Conservation (phyloP, 2,329 filamentous ascomycete genomes). For the Colletotrichum sojae region DNA sequence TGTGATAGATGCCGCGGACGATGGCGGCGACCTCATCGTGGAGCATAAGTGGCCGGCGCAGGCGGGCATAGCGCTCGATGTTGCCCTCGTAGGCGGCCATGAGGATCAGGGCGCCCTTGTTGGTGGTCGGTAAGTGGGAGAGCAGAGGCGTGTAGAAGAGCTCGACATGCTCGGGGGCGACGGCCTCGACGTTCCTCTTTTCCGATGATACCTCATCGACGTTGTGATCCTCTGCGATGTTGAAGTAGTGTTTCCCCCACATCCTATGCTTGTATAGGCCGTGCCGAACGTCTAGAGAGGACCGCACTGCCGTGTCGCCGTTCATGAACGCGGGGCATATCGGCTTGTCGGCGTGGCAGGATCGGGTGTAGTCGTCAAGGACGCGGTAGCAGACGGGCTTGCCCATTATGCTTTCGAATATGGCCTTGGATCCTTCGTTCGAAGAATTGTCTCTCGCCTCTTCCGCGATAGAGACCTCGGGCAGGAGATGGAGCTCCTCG, state of each 20-base stretch:
- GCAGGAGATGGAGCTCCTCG: conserved; percentile 53
- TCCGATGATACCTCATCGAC: conserved; percentile 43
- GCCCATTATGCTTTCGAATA: conserved; percentile 52
- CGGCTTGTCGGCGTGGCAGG: conserved; percentile 36
- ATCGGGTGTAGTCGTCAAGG: conserved; percentile 54
- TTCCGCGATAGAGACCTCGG: conserved; percentile 56
- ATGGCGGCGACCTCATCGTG: conserved; percentile 46
- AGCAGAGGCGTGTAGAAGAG: conserved; percentile 51
- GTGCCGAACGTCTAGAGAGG: conserved; percentile 10
- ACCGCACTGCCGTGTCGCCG: conserved; percentile 52
- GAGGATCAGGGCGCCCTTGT: conserved; percentile 56
- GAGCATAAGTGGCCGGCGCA: conserved; percentile 48
- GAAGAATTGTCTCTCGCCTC: conserved; percentile 50
- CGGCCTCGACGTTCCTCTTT: conserved; percentile 36
- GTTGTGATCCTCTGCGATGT: conserved; percentile 50
- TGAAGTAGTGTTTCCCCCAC: conserved; percentile 35
- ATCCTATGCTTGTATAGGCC: conserved; percentile 22
- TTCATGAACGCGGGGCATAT: conserved; percentile 47
- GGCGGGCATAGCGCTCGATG: conserved; percentile 54
- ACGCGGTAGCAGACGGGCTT: conserved; percentile 47
- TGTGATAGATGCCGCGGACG: conserved; percentile 55
- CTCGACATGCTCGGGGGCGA: not conserved
- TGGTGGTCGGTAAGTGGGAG: conserved; percentile 50
- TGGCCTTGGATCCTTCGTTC: conserved; percentile 47
- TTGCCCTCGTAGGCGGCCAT: conserved; percentile 56